Evolutionary conservation across 257 asterid species (phyloP).

Genomic region (Marsdenia floribunda): DNA sequence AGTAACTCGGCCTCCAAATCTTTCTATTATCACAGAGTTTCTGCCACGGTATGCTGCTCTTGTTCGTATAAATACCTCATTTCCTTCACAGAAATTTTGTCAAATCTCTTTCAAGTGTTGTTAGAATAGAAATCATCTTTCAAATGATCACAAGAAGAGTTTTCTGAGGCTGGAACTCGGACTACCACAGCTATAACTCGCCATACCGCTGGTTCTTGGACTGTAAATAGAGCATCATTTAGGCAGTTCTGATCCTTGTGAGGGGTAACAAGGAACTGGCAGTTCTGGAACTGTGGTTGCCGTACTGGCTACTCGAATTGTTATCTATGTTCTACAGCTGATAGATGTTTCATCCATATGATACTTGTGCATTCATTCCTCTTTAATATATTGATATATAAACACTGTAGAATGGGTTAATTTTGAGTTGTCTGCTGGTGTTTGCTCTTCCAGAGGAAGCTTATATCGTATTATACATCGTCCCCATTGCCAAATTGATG

Average conservation of each 20-base stretch:
- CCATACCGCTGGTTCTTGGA: neutral
- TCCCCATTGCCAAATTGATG: slow-evolving; percentile 94
- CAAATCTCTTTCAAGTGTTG: neutral
- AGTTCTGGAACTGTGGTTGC: neutral
- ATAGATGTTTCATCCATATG: neutral
- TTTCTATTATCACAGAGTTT: slow-evolving; percentile 89
- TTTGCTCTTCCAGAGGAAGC: slow-evolving; percentile 81
- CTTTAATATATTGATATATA: neutral
- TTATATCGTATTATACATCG: slow-evolving; percentile 91
- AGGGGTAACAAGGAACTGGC: neutral
- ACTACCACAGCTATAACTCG: too few species aligned
- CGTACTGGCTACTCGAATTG: neutral
- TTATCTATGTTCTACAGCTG: neutral
- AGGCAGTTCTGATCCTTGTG: neutral
- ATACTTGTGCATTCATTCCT: neutral
- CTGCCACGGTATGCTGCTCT: slow-evolving; percentile 69
- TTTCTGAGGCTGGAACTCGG: neutral
- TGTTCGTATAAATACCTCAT: slow-evolving; percentile 5
- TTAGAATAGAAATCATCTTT: neutral
- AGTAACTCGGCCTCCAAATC: slow-evolving; percentile 96
- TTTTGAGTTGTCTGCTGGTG: neutral
- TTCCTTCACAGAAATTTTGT: neutral
- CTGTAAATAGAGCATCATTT: neutral
- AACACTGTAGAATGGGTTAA: neutral
- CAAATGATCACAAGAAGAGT: neutral